Percentiles rank a stretch among this genome's conserved stretches.
These are phyloP conservation scores for Chaetoscypha palmicola DNA, from an alignment of 2,329 filamentous ascomycete species.

Conservation along the genomic window DNA sequence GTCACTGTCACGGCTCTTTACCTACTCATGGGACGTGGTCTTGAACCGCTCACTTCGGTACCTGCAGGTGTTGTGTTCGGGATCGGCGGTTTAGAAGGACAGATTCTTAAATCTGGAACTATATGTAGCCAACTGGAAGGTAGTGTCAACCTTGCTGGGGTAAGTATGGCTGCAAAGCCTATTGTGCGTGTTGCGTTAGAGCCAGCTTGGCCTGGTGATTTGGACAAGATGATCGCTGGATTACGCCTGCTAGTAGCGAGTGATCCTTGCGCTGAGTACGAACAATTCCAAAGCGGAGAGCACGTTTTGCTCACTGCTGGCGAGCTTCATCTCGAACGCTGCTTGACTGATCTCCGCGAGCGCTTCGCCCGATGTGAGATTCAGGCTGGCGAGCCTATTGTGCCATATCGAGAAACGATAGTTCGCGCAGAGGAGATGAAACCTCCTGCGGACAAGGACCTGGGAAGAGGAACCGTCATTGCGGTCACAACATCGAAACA, in stretches of 20 bases:
- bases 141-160: slow-evolving; percentile 82
- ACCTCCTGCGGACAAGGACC: slow-evolving; percentile 73
- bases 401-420: slow-evolving; percentile 91
- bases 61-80: slow-evolving; percentile 94
- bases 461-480: slow-evolving; percentile 75
- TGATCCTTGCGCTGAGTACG: slow-evolving; percentile 92
- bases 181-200: slow-evolving; percentile 97
- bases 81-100: slow-evolving; percentile 83
- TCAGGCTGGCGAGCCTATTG: slow-evolving; percentile 87
- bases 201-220: slow-evolving; percentile 78
- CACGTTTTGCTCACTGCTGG: slow-evolving; percentile 93
- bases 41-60: slow-evolving; percentile 76
- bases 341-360: slow-evolving; percentile 86
- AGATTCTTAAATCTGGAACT: slow-evolving; percentile 93
- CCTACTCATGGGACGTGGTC: slow-evolving; percentile 86
- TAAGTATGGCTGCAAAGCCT: slow-evolving; percentile 72
- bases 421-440: slow-evolving; percentile 87
- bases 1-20: slow-evolving; percentile 84
- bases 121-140: slow-evolving; percentile 83
- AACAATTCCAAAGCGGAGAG: slow-evolving; percentile 86
- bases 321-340: slow-evolving; percentile 88
- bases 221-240: slow-evolving; percentile 91
- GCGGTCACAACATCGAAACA: slow-evolving; percentile 79
- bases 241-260: slow-evolving; percentile 84
- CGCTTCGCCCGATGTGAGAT: slow-evolving; percentile 92